Conservation (phyloP, 805 yeast genomes). For the Candida adriatica region DNA sequence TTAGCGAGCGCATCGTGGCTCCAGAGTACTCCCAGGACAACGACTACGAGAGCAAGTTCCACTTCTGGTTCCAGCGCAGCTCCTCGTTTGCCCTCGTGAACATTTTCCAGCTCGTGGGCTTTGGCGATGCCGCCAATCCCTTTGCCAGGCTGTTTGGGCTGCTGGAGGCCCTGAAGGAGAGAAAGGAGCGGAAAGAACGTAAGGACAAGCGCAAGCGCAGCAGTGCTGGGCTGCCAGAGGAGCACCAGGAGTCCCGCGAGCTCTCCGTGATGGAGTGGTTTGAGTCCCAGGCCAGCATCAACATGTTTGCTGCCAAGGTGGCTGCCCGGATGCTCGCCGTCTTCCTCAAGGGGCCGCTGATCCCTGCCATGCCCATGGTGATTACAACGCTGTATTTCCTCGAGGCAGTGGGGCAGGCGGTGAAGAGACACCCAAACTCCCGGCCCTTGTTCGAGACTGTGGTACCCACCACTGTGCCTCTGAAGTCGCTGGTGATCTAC, state of each 20-base stretch:
- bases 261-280: constrained; percentile 40
- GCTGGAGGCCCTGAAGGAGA: constrained; percentile 63
- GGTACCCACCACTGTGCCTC: constrained; percentile 54
- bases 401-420: constrained; percentile 53
- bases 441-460: constrained; percentile 43
- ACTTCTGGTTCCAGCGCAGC: constrained; percentile 73
- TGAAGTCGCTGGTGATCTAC: constrained; percentile 59
- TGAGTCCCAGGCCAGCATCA: constrained; percentile 38
- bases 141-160: constrained; percentile 68
- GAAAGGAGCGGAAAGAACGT: constrained; percentile 65
- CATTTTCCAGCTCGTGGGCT: constrained; percentile 67
- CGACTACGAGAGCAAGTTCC: constrained; percentile 29
- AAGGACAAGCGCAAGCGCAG: constrained; percentile 35
- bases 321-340: constrained; percentile 62
- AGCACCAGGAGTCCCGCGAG: constrained; percentile 2
- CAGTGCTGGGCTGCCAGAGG: constrained; percentile 3
- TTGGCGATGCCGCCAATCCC: constrained; percentile 70
- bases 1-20: constrained; percentile 9
- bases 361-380: constrained; percentile 64
- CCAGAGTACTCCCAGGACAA: constrained; percentile 16
- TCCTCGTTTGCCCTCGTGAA: constrained; percentile 72
- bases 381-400: constrained; percentile 74
- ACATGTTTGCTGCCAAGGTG: constrained; percentile 56
- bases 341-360: constrained; percentile 60
- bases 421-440: constrained; percentile 37